Base-by-base conservation (phyloP, 208 protist genomes). In the Trypanosomatidae sp. region DNA sequence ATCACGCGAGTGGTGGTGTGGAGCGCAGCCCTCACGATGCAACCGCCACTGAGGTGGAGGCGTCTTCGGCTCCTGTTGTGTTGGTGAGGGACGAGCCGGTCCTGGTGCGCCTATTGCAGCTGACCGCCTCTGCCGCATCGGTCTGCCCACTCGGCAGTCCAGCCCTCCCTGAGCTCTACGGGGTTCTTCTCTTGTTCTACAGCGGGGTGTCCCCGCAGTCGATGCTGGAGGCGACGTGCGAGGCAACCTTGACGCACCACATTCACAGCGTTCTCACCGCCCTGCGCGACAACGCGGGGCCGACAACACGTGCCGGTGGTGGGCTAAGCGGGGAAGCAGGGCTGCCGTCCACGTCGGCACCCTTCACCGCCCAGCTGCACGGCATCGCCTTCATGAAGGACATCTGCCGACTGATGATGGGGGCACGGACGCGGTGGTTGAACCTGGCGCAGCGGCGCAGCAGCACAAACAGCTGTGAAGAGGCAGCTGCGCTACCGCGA, bases 151-250 rank as follows among this genome's bases (percentile, higher is more conserved):
- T 87, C 1, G 76, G 77, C 39, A 87, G 79, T 71, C 43, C 67
- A 1, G 84, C 66, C 2, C 66, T 91, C 3, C 50, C 78, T 0
- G 81, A 92, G 58, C 73, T 90, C 1, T 79, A 91, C 69, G 82
- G 90, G 22, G 60, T 90, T 8, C 66, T 95, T 10, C 73, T 93
- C 28, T 41, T 85, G n/a, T 82, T 95, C 55, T 90, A 87, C 78
- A 74, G 79, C 12, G 76, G 83, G 47, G 76, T 83, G 5, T 53
- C 55, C 19, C 77, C 78, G 46, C 67, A 69, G 36, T 91, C 88
- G 59, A 87, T 90, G 70, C 76, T 89, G 62, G 88, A 95, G 76
- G 88, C 82, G 50, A 87, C 84, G 39, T 92, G 87, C 60, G 82
- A 79, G 55, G 86, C 88, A 10, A 84, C 90, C 13, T 80, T 95